phyloP scores from a whole-genome alignment of 345 rosid genomes.

The Adansonia digitata region DNA sequence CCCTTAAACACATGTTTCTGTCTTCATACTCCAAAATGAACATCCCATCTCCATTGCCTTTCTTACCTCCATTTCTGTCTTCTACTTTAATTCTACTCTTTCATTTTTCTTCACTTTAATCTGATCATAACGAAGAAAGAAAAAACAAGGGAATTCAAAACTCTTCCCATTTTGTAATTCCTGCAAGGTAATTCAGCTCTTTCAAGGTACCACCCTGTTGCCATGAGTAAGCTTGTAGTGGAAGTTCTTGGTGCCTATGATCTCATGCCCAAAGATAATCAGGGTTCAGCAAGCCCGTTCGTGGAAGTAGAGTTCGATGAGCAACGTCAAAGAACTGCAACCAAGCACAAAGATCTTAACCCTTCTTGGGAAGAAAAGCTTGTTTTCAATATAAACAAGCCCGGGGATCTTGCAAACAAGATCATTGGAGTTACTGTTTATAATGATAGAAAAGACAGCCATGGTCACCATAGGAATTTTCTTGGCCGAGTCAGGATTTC shows the following conservation, averaged over 20 bases:
- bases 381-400: constrained; percentile 42
- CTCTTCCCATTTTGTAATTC: background rate
- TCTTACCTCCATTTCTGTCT: constrained; percentile 15
- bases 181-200: background rate
- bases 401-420: constrained; percentile 36
- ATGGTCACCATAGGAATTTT: constrained; percentile 46
- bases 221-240: constrained; percentile 68
- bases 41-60: constrained; percentile 12
- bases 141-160: too few relatives aligned
- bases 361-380: constrained; percentile 75
- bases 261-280: constrained; percentile 79
- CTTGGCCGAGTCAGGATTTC: constrained; percentile 83
- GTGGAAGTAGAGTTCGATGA: constrained; percentile 64
- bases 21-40: constrained; percentile 25
- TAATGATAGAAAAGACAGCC: constrained; percentile 42
- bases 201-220: background rate
- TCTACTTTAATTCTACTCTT: constrained; percentile 25
- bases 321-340: constrained; percentile 54
- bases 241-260: constrained; percentile 74
- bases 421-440: constrained; percentile 51
- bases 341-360: constrained; percentile 59
- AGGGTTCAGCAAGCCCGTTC: constrained; percentile 70
- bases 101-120: constrained; percentile 12
- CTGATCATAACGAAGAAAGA: background rate
- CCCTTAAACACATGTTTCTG: constrained; percentile 21